Evolutionary conservation across 2,329 filamentous ascomycete species (phyloP), one percentile per base, ranked within the genome.

Genomic region (Aspergillus clavatus): DNA sequence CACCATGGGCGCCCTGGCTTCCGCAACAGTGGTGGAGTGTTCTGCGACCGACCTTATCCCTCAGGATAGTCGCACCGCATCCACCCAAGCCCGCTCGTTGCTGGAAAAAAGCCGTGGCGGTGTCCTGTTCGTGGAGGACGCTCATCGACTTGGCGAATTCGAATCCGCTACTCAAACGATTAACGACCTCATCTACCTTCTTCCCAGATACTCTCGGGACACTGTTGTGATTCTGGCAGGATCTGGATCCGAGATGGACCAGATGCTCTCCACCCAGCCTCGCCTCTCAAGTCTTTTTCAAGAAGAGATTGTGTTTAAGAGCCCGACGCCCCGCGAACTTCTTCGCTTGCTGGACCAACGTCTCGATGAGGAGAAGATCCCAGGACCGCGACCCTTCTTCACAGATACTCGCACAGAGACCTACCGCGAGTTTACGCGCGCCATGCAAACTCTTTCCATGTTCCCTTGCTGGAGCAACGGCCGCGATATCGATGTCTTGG

Each of bases 391-490:
- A 6, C 24, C 37, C 12, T 55, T 44, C 38, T 28, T 55, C 16
- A 52, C 45, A 1, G 49, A 55, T 12, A 49, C 53, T 7, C 51
- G 45, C 22, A 38, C 29, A 0, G 31, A 46, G 3, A 54, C 42
- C 23, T 47, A 54, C 11, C 49, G 51, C 12, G 53, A 55, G 18
- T 55, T 55, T 42, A 54, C 53, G 6, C 49, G 53, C 3, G 53
- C 49, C 14, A 41, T 55, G n/a, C 51, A 55, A 27, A 50, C 54
- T 27, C 47, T 55, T 2, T 52, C 52, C 2, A 48, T 54, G 53
- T 55, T 54, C 39, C 53, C 53, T 12, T 55, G 53, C 43, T 55
- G 53, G 53, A 43, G 51, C 36, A 55, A 55, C 19, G 49, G 47
- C 5, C 47, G 52, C 12, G 53, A 55, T 18, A 45, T 55, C 24